Percentiles rank a stretch among this genome's conserved stretches.
These are phyloP conservation scores for Platanthera zijinensis DNA, from an alignment of 106 monocot genomes.

Conservation along the genomic window DNA sequence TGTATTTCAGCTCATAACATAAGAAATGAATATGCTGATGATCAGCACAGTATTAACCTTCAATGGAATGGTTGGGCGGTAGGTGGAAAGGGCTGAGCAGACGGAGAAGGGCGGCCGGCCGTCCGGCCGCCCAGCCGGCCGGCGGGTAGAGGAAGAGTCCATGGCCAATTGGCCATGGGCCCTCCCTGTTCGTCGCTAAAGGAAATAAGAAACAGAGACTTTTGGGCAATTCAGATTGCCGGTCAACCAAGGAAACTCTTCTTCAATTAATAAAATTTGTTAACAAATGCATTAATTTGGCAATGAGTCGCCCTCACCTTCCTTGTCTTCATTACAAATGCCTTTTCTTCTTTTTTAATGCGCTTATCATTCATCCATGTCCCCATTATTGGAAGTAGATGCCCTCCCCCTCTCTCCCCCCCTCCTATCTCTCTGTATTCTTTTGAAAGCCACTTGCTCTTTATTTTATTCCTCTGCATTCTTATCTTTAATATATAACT, in stretches of 20 bases:
- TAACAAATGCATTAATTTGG: not conserved
- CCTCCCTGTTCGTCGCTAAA: no score
- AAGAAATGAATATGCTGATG: no score
- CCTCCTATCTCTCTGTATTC: not conserved
- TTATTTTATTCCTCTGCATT: constrained; percentile 2
- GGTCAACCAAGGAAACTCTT: not conserved
- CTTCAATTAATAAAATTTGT: not conserved
- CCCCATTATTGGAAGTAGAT: constrained; percentile 1
- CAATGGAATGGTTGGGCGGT: no score
- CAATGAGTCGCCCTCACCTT: not conserved
- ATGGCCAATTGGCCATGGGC: no score
- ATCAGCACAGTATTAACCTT: no score
- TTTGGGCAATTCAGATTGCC: not conserved
- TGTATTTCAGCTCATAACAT: no score
- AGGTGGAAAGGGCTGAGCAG: no score
- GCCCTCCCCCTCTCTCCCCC: not conserved
- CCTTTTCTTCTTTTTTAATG: not conserved
- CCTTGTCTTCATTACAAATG: not conserved
- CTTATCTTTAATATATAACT: not conserved
- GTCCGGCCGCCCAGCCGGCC: no score
- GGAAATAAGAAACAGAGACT: no score
- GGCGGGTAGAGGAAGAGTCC: no score
- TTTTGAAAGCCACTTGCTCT: not conserved
- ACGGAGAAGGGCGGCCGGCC: no score
- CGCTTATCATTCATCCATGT: not conserved